phyloP scores from a whole-genome alignment of 2,329 filamentous ascomycete genomes.

The Alternaria arborescens region DNA sequence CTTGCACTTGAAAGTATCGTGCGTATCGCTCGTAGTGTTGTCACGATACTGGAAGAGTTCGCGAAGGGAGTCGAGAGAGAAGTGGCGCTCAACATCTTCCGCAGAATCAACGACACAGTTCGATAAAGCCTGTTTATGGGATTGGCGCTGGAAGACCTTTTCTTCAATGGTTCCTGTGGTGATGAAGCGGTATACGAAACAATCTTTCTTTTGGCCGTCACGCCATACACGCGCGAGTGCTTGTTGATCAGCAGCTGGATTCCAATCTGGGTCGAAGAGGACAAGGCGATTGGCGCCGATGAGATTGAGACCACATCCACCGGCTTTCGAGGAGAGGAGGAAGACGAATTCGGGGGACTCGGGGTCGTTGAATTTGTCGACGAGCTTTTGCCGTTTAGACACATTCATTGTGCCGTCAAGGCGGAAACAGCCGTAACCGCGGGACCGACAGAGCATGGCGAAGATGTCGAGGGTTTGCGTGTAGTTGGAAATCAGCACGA shows the following conservation, averaged over 20 bases:
- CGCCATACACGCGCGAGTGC: slow-evolving; percentile 97
- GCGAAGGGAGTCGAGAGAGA: slow-evolving; percentile 86
- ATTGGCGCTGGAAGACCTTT: slow-evolving; percentile 98
- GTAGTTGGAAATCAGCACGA: slow-evolving; percentile 98
- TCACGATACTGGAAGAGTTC: slow-evolving; percentile 94
- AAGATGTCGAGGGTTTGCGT: slow-evolving; percentile 96
- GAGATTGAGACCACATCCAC: slow-evolving; percentile 94
- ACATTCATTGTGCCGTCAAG: slow-evolving; percentile 98
- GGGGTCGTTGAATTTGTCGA: slow-evolving; percentile 97
- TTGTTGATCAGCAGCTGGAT: slow-evolving; percentile 96
- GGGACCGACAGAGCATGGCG: slow-evolving; percentile 84
- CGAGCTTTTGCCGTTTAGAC: slow-evolving; percentile 94
- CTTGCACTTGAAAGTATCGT: slow-evolving; percentile 99
- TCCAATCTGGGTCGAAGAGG: slow-evolving; percentile 95
- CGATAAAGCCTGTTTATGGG: slow-evolving; percentile 95
- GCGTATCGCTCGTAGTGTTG: slow-evolving; percentile 88
- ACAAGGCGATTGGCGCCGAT: slow-evolving; percentile 95
- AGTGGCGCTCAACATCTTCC: slow-evolving; percentile 96
- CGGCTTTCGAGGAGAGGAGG: slow-evolving; percentile 94
- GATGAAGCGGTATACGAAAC: slow-evolving; percentile 99
- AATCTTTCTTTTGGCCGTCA: slow-evolving; percentile 98
- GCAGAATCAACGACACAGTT: slow-evolving; percentile 96
- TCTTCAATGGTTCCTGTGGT: slow-evolving; percentile 97
- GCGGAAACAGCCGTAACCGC: slow-evolving; percentile 84
- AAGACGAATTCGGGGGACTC: slow-evolving; percentile 91